A percentile compares a stretch with the other conserved stretches of the same genome.
Evolutionary conservation across 306 rosid genomes (phyloP).

Genomic region (Cicer bijugum): DNA sequence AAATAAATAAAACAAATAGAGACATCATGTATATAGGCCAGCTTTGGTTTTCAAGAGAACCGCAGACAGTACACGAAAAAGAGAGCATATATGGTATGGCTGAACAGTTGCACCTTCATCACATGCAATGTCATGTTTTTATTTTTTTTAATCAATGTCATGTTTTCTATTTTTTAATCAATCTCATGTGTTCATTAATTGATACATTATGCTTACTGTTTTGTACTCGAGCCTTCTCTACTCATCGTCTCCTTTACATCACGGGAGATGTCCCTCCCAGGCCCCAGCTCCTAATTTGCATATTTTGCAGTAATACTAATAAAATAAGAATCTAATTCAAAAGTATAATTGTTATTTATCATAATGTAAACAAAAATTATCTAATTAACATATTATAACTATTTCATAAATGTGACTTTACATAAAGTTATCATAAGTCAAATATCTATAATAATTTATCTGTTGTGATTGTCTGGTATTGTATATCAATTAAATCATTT

Average conservation of each 20-base stretch:
- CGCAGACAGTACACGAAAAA: constrained; percentile 46
- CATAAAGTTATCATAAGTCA: too few species aligned
- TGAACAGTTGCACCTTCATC: constrained; percentile 23
- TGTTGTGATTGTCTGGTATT: background rate
- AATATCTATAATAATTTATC: too few species aligned
- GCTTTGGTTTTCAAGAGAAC: constrained; percentile 41
- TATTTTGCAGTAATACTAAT: background rate
- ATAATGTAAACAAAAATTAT: too few species aligned
- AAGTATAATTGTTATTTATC: too few species aligned
- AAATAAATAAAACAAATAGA: background rate
- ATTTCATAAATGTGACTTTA: too few species aligned
- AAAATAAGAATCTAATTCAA: too few species aligned
- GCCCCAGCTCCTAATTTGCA: constrained; percentile 1
- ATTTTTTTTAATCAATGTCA: background rate
- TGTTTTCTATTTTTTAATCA: background rate
- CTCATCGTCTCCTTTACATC: constrained; percentile 19
- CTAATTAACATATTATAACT: too few species aligned
- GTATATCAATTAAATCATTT: background rate
- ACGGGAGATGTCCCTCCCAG: constrained; percentile 18
- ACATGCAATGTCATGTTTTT: constrained; percentile 22
- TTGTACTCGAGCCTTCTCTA: background rate
- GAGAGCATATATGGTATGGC: constrained; percentile 4
- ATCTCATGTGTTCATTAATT: constrained; percentile 23
- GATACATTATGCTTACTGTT: constrained; percentile 11
- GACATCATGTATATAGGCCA: constrained; percentile 28